Base-by-base conservation (phyloP, 108 stramenopile genomes). In the Nannochloropsis oceanica region DNA sequence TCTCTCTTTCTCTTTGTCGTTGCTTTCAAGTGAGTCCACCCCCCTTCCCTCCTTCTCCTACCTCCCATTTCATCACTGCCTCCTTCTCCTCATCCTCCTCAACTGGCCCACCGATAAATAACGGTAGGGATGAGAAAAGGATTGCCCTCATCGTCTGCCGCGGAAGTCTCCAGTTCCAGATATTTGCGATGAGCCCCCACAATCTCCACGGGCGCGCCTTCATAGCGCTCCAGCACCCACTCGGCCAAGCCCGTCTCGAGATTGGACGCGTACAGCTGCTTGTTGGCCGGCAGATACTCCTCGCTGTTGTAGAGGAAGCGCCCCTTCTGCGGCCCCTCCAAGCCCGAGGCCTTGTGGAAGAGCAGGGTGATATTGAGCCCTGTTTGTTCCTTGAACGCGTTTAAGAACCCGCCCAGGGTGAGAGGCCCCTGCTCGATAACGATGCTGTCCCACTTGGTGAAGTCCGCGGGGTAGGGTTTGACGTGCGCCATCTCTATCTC, bases 401-500 rank as follows among this genome's bases (percentile, higher is more conserved):
- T 14, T 11, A 25, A 22, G 9, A 18, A 25, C 10, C 59, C 8
- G 26, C 14, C 50, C 59, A 18, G 14, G 27, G 27, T 20, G 27
- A n/a, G 59, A 26, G 26, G 9, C 59, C 44, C 24, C 25, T 84
- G 84, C 84, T 88, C 26, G 25, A 26, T 26, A 25, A 81, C 80
- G 80, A 81, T 81, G 25, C 82, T 83, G 79, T 89, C 89, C 89
- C 89, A 89, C 84, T 89, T 89, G 24, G 89, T 89, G 79, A 89
- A 89, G 80, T 85, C 89, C 20, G 85, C 7, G 25, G 89, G 89
- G 43, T 43, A 12, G 83, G 83, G 86, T 85, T 86, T 86, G 24
- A 84, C 80, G 27, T 89, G 85, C 42, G 83, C 82, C 42, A 84
- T n/a, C 20, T 83, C 79, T 43, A 89, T 89, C 14, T 81, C 82